Percentiles rank a stretch among this genome's conserved stretches.
These are phyloP conservation scores for Phytopythium montanum DNA, from an alignment of 352 stramenopile species.

Conservation along the genomic window DNA sequence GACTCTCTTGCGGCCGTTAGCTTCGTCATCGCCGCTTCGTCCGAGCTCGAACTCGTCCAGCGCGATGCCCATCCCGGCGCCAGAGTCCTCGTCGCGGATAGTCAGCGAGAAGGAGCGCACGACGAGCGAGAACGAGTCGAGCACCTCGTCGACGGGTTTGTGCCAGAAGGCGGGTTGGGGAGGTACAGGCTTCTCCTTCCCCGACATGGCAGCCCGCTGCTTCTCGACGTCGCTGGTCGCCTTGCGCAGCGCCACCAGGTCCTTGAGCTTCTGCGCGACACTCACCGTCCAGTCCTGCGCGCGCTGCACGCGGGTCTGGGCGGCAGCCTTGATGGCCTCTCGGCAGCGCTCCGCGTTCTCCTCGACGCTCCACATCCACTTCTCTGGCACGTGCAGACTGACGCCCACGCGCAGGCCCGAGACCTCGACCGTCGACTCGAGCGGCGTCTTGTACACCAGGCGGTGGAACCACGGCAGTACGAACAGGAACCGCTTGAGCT, in stretches of 20 bases:
- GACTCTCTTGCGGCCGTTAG: constrained; percentile 38
- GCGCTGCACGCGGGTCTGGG: constrained; percentile 36
- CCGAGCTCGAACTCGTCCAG: constrained; percentile 64
- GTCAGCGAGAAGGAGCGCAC: constrained; percentile 45
- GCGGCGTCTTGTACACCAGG: constrained; percentile 17
- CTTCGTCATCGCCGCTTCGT: constrained; percentile 21
- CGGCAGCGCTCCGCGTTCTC: constrained; percentile 59
- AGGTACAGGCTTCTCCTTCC: not conserved
- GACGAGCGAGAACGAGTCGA: constrained; percentile 68
- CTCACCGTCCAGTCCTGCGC: constrained; percentile 55
- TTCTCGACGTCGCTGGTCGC: constrained; percentile 20
- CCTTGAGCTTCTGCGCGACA: constrained; percentile 62
- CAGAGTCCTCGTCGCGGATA: constrained; percentile 60
- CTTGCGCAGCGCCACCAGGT: constrained; percentile 34
- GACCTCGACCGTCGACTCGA: constrained; percentile 54
- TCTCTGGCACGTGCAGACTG: constrained; percentile 56
- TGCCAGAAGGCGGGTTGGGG: constrained; percentile 55
- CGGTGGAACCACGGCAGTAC: constrained; percentile 47
- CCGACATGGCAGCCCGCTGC: not conserved
- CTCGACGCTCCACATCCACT: constrained; percentile 71
- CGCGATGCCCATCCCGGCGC: constrained; percentile 44
- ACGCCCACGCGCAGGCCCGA: constrained; percentile 50
- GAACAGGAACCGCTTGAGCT: constrained; percentile 49
- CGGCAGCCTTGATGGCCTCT: constrained; percentile 53
- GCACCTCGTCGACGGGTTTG: constrained; percentile 46